Evolutionary conservation across 441 rosid species (phyloP), one percentile per base, ranked within the genome.

Genomic region (Syzygium syzygioides): DNA sequence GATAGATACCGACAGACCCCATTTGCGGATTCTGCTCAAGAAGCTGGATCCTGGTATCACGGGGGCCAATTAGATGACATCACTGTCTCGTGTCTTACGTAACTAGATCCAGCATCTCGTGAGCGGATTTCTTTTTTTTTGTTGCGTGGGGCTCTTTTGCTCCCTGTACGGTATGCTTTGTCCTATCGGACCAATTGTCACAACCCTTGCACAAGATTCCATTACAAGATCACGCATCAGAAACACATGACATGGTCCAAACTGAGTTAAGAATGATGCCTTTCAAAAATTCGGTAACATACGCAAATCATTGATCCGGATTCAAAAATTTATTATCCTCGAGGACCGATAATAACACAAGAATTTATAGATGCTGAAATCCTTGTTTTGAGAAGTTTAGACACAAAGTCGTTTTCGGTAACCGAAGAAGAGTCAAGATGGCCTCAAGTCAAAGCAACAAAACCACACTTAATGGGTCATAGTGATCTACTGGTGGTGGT

Each of bases 1-100:
- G 97, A 96, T 91, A 93, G 86, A 90, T 92, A 94, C 89, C 91
- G 96, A 54, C 99, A 95, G 92, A 94, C 99, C 84, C 99, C 99
- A 23, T 96, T 98, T 91, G 93, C 99, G 15, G 59, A 94, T 26
- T 96, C 99, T 34, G 99, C 99, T 53, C 99, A 96, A 91, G 97
- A 96, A 89, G 98, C 99, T 89, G 99, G 99, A 18, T 94, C 91
- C 91, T 95, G 98, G 86, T 98, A 94, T 87, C 92, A 92, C 86
- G 99, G 99, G 26, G 99, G 99, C 90, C 97, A 98, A 92, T 98
- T 98, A 86, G 99, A 98, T 68, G 99, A 97, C 90, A 95, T 98
- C 86, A 98, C 99, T 9, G 98, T 95, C 56, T 98, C 30, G 98
- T 98, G 88, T 98, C 99, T 30, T 96, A 93, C 87, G 88, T 98